phyloP scores from a whole-genome alignment of 352 stramenopile genomes.

The Phytophthora pini region DNA sequence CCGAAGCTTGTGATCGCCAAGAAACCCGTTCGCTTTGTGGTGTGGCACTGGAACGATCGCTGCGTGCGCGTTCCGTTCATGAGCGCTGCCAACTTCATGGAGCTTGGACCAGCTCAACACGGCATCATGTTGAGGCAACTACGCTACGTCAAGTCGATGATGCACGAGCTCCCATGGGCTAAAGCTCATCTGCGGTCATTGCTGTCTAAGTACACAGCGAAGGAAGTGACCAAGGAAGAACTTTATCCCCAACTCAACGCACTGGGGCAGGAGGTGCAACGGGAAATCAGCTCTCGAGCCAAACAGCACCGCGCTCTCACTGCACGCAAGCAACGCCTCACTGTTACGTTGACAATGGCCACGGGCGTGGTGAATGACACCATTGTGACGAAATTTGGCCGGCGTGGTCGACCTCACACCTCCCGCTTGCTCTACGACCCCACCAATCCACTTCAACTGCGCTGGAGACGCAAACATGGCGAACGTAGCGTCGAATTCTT shows the following conservation, averaged over 20 bases:
- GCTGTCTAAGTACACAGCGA: constrained; percentile 73
- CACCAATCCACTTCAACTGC: constrained; percentile 64
- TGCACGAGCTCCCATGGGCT: constrained; percentile 86
- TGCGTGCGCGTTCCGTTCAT: constrained; percentile 57
- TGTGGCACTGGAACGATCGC: constrained; percentile 74
- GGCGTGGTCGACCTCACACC: constrained; percentile 70
- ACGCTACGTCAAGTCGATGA: constrained; percentile 84
- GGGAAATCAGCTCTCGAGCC: constrained; percentile 49
- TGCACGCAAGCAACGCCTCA: constrained; percentile 68
- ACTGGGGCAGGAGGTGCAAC: constrained; percentile 73
- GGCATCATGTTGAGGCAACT: constrained; percentile 82
- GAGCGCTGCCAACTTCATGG: constrained; percentile 40
- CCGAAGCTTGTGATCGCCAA: constrained; percentile 74
- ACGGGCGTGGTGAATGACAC: constrained; percentile 74
- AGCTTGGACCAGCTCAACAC: constrained; percentile 77
- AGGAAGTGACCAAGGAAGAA: constrained; percentile 76
- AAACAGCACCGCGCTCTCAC: constrained; percentile 57
- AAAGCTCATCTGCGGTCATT: constrained; percentile 75
- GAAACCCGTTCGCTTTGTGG: constrained; percentile 48
- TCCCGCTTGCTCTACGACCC: constrained; percentile 80
- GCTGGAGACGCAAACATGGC: constrained; percentile 82
- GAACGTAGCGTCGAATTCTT: constrained; percentile 73
- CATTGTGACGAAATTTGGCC: constrained; percentile 72
- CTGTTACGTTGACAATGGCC: constrained; percentile 64
- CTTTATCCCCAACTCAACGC: constrained; percentile 80